phyloP scores from a whole-genome alignment of 441 rosid genomes.

The Kokia cookei region DNA sequence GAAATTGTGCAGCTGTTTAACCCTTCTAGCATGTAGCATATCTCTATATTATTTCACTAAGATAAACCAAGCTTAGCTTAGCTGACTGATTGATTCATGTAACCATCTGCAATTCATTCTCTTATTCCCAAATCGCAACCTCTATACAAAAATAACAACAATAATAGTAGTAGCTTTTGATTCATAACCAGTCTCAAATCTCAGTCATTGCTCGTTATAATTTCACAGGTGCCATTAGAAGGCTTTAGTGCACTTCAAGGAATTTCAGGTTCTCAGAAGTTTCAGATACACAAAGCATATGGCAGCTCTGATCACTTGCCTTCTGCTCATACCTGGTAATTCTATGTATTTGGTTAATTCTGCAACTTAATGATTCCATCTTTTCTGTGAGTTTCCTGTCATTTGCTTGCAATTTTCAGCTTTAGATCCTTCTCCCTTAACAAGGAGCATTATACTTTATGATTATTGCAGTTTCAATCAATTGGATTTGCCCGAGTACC shows the following conservation, averaged over 20 bases:
- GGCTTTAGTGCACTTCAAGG: conserved; percentile 97
- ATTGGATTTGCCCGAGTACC: conserved; percentile 93
- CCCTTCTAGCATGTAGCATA: background rate
- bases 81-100: background rate
- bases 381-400: background rate
- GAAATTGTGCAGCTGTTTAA: background rate
- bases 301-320: conserved; percentile 90
- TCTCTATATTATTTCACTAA: background rate
- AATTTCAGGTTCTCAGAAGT: conserved; percentile 91
- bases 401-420: background rate
- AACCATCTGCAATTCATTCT: background rate
- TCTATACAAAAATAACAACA: background rate
- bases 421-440: background rate
- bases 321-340: conserved; percentile 95
- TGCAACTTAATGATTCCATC: background rate
- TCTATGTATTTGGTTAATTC: background rate
- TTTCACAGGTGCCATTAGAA: conserved; percentile 80
- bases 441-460: background rate
- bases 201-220: background rate
- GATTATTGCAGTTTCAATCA: conserved; percentile 77
- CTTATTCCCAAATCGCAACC: background rate
- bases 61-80: background rate
- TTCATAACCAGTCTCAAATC: background rate
- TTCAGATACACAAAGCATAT: conserved; percentile 98
- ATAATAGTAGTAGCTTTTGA: background rate